Conservation (phyloP, 2,329 filamentous ascomycete species). For the Xylaria sp. region DNA sequence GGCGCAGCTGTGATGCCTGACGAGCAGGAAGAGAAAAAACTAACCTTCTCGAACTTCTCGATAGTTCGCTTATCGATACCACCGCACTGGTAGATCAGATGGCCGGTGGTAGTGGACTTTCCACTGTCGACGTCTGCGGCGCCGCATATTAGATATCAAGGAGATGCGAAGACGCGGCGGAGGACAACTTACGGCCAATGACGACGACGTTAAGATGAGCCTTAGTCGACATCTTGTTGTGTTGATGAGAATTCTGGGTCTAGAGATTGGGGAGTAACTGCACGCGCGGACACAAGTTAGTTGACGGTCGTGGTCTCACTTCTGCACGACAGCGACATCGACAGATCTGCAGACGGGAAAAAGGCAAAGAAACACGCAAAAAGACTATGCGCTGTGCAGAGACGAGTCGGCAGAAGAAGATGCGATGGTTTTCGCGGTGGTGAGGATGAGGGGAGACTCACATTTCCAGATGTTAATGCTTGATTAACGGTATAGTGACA, state of each 20-base stretch:
- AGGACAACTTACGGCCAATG: constrained; percentile 67
- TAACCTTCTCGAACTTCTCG: constrained; percentile 99
- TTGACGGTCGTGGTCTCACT: constrained; percentile 3
- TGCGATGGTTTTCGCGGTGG: constrained; percentile 9
- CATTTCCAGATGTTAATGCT: constrained; percentile 53
- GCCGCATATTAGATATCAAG: constrained; percentile 31
- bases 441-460: constrained; percentile 39
- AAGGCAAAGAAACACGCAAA: not conserved
- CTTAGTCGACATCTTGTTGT: constrained; percentile 61
- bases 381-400: not conserved
- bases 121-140: constrained; percentile 55
- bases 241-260: constrained; percentile 50
- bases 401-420: constrained; percentile 11
- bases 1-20: constrained; percentile 34
- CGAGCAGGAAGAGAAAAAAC: constrained; percentile 48
- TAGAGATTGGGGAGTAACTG: constrained; percentile 31
- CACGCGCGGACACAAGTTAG: constrained; percentile 20
- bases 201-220: constrained; percentile 98
- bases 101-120: constrained; percentile 71
- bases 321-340: not conserved
- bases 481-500: constrained; percentile 55
- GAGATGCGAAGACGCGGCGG: not conserved
- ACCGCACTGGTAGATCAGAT: constrained; percentile 99
- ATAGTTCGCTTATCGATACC: constrained; percentile 99
- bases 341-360: not conserved